Conservation (phyloP, 2,329 filamentous ascomycete genomes). For the Botrytis cinerea region DNA sequence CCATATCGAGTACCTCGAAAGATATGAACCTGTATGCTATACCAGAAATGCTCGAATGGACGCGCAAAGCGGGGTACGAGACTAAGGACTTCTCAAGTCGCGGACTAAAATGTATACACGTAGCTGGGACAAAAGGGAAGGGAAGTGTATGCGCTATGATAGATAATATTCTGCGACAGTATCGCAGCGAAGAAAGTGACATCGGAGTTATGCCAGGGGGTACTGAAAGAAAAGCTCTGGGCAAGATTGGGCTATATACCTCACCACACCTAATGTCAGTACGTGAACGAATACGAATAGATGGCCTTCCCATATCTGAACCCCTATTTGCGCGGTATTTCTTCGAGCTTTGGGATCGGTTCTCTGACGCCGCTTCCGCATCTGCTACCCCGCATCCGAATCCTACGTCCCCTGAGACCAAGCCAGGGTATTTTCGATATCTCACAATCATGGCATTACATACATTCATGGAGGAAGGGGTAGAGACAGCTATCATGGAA, state of each 20-base stretch:
- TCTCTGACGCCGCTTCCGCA: constrained; percentile 38
- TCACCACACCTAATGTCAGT: constrained; percentile 69
- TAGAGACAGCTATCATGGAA: constrained; percentile 81
- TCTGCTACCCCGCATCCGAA: constrained; percentile 31
- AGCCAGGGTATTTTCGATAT: constrained; percentile 91
- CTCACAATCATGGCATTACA: constrained; percentile 88
- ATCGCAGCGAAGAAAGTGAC: constrained; percentile 42
- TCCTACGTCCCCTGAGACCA: constrained; percentile 43
- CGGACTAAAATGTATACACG: constrained; percentile 61
- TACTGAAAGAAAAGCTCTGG: constrained; percentile 23
- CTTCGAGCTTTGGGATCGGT: constrained; percentile 66
- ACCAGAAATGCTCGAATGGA: constrained; percentile 42
- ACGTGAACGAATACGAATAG: constrained; percentile 67
- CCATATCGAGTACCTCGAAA: constrained; percentile 27
- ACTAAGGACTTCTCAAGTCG: constrained; percentile 31
- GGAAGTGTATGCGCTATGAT: constrained; percentile 71
- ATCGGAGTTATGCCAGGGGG: constrained; percentile 11
- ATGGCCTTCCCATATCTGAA: constrained; percentile 59
- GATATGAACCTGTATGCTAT: constrained; percentile 38
- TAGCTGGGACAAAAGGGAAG: constrained; percentile 89
- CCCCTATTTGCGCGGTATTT: constrained; percentile 63
- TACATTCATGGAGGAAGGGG: constrained; percentile 73
- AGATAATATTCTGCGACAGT: constrained; percentile 61
- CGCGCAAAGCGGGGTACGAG: constrained; percentile 37
- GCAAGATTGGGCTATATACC: constrained; percentile 62